phyloP scores from a whole-genome alignment of 805 yeast species.

The Clavispora phyllophila region DNA sequence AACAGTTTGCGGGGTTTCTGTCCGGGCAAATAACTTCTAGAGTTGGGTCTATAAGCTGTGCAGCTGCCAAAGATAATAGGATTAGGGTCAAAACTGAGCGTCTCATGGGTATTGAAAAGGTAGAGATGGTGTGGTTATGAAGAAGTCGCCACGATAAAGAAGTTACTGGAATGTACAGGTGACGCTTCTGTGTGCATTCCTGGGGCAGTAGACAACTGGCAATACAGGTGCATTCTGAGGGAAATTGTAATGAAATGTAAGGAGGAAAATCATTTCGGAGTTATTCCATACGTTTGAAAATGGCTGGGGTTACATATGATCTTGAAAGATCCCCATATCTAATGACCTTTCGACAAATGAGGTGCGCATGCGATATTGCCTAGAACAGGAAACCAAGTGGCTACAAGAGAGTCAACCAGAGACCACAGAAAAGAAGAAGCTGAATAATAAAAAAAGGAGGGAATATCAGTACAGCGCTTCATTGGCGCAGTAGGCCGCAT shows the following conservation, averaged over 20 bases:
- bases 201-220: background rate
- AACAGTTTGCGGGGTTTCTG: slow-evolving; percentile 47
- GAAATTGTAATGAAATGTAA: background rate
- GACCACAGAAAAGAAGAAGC: no score
- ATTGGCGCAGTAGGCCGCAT: no score
- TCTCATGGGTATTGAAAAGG: background rate
- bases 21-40: slow-evolving; percentile 36
- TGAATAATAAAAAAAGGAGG: no score
- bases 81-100: background rate
- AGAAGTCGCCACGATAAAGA: background rate
- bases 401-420: no score
- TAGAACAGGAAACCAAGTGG: no score
- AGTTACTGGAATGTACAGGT: background rate
- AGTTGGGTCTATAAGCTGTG: slow-evolving; percentile 1
- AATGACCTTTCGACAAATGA: no score
- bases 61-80: background rate
- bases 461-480: no score
- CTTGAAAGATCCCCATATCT: no score
- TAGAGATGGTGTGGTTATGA: background rate
- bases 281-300: no score
- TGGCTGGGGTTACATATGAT: no score
- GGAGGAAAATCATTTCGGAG: no score
- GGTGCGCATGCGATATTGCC: no score
- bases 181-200: background rate
- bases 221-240: background rate